Evolutionary conservation across 2,329 filamentous ascomycete species (phyloP).

Genomic region (Thielaviopsis ethacetica): DNA sequence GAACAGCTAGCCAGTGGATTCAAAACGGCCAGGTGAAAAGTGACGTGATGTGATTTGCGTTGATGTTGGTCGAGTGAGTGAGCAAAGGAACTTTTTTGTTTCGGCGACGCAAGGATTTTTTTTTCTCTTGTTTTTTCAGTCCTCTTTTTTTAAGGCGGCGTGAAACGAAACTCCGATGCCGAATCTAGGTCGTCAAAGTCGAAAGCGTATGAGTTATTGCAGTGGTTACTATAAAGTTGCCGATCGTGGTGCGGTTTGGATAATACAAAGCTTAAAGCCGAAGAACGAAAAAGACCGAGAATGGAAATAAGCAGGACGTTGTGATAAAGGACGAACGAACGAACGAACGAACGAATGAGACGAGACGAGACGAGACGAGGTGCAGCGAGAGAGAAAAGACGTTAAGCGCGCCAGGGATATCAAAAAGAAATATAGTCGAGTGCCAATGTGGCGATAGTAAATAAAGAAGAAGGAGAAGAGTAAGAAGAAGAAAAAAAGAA

Average conservation of each 20-base stretch:
- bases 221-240: not conserved
- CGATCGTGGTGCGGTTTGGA: not conserved
- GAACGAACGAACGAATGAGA: not conserved
- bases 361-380: too few relatives aligned
- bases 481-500: not conserved
- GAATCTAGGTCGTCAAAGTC: not conserved
- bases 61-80: not conserved
- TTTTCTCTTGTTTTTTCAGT: not conserved
- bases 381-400: too few relatives aligned
- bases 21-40: not conserved
- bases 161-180: not conserved
- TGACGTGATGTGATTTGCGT: conserved; percentile 5
- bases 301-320: not conserved
- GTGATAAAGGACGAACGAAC: not conserved
- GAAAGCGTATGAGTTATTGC: not conserved
- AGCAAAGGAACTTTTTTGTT: not conserved
- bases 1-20: not conserved
- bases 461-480: too few relatives aligned
- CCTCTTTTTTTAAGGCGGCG: not conserved
- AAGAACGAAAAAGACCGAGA: not conserved
- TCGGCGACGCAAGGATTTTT: not conserved
- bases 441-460: not conserved
- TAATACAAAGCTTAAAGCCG: not conserved
- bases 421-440: too few relatives aligned
- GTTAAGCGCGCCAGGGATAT: too few relatives aligned